Base-by-base conservation (phyloP, 2,329 filamentous ascomycete species). In the Sarocladium oryzae region DNA sequence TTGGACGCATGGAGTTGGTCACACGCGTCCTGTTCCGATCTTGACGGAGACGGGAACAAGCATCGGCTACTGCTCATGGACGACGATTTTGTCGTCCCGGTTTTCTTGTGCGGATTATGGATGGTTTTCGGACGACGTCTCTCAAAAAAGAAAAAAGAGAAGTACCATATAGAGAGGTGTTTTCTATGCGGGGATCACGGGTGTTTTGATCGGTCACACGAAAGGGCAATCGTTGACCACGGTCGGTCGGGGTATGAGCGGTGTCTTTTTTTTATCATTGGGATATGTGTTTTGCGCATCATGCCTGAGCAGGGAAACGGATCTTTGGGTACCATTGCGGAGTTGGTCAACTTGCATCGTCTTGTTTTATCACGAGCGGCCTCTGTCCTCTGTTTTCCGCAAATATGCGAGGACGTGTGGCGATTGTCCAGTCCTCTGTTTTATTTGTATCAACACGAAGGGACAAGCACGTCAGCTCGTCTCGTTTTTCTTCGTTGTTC, bases 141-240 rank as follows among this genome's bases (percentile, higher is more conserved):
- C 33, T 26, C 65, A 68, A 65, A 65, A n/a, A 63, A 63, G 61
- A 69, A 73, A 73, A 75, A 70, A 48, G 43, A 48, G 43, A 48
- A 48, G 43, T 61, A 68, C 56, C 58, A 74, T 75, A 76, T 78
- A 78, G 75, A 75, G 55, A 52, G 53, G 62, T 58, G 56, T 55
- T 60, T 62, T 66, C 60, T 65, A 62, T 63, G 58, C 56, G 64
- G 61, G 57, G 56, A 57, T 57, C 51, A 30, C 28, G 49, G 51
- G 50, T 52, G 51, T 52, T 53, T 55, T 52, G 45, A 41, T 46
- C 48, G 43, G 53, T 56, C 50, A 53, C 43, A 52, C 40, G 49
- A 40, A 52, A 18, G 46, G 46, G 28, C 7, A 49, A 36, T 24
- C 32, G 32, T 24, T 49, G 33, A 26, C 46, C 46, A 26, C 20